phyloP scores from a whole-genome alignment of 768 basidiomycete species.

The Cyclocybe aegerita region DNA sequence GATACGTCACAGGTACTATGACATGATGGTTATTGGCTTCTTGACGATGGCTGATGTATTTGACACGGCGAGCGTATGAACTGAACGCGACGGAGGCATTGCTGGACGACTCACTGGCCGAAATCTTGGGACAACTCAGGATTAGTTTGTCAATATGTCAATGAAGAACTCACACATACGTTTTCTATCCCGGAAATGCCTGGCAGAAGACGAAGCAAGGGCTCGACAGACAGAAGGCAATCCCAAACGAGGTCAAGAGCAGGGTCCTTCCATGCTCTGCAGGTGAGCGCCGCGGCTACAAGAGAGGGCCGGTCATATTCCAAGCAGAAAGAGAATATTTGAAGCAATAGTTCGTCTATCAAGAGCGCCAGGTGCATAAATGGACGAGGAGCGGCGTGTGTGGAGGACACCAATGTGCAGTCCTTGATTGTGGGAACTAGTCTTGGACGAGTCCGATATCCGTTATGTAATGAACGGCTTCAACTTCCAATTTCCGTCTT shows the following conservation, averaged over 20 bases:
- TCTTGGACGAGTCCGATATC: background rate
- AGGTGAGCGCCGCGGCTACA: background rate
- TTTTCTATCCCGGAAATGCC: conserved; percentile 24
- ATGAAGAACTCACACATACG: background rate
- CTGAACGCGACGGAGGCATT: conserved; percentile 25
- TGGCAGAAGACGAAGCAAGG: conserved; percentile 40
- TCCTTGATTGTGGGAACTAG: background rate
- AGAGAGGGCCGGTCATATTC: conserved; percentile 1
- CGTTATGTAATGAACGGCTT: too few species aligned
- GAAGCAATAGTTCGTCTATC: too few species aligned
- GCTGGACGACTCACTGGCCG: background rate
- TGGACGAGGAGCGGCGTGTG: background rate
- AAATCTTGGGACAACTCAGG: too few species aligned
- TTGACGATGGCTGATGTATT: conserved; percentile 32
- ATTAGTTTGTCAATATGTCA: too few species aligned
- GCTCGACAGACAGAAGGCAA: conserved; percentile 36
- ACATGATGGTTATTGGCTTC: conserved; percentile 12
- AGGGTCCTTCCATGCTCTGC: conserved; percentile 33
- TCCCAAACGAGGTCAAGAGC: background rate
- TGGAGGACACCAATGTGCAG: background rate
- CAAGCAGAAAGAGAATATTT: too few species aligned
- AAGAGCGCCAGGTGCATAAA: too few species aligned
- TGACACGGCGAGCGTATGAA: conserved; percentile 35
- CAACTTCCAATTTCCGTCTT: too few species aligned
- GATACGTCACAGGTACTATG: background rate